phyloP scores from a whole-genome alignment of 495 filamentous ascomycete species.

The Daldinia concentrica region DNA sequence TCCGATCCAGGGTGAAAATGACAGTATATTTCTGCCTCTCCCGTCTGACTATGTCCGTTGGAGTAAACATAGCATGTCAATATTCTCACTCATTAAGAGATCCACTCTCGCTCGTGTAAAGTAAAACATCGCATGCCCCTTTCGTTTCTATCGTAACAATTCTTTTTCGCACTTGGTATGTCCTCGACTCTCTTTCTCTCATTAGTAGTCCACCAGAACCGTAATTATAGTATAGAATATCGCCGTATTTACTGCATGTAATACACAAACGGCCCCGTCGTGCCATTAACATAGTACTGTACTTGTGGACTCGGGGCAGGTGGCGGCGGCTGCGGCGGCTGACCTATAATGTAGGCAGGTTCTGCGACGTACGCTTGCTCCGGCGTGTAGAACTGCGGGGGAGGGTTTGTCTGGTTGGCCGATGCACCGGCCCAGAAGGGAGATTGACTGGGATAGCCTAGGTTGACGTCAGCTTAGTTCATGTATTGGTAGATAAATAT shows the following conservation, averaged over 20 bases:
- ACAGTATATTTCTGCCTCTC: not conserved
- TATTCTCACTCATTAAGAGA: not conserved
- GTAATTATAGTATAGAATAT: not conserved
- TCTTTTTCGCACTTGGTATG: not conserved
- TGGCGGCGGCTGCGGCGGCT: not conserved
- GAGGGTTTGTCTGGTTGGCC: constrained; percentile 10
- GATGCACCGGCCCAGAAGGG: constrained; percentile 28
- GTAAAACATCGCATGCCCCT: not conserved
- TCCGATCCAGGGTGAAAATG: not conserved
- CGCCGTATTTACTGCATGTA: constrained; percentile 8
- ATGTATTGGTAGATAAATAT: not conserved
- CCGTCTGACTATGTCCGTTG: not conserved
- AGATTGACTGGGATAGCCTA: constrained; percentile 30
- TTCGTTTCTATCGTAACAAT: not conserved
- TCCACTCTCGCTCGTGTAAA: not conserved
- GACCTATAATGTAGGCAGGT: constrained; percentile 4
- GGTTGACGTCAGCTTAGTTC: constrained; percentile 4
- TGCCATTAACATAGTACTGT: constrained; percentile 26
- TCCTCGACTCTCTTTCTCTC: not conserved
- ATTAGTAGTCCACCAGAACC: not conserved
- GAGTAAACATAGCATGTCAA: not conserved
- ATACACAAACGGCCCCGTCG: constrained; percentile 21
- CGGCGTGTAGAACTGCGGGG: constrained; percentile 19
- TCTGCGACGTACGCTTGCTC: constrained; percentile 22
- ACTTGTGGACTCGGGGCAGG: constrained; percentile 19